These are phyloP conservation scores for Rhodotorula kratochvilovae DNA, from an alignment of 768 basidiomycete species.

Conservation along the genomic window DNA sequence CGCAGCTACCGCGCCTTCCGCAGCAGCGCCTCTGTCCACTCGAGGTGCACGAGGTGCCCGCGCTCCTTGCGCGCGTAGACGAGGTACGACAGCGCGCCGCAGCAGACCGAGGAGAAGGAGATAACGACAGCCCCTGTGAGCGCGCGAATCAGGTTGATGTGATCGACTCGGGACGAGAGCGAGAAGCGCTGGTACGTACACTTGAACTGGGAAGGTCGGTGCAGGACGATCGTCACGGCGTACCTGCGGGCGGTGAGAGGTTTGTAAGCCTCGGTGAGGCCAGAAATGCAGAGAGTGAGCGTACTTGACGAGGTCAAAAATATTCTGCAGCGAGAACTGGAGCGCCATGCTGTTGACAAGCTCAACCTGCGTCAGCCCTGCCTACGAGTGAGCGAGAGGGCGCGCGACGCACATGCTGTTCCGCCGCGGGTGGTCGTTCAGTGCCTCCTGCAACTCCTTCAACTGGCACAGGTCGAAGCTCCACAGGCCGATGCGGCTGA, in stretches of 20 bases:
- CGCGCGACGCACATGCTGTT: constrained; percentile 49
- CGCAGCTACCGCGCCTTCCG: neutral
- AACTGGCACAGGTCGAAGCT: constrained; percentile 57
- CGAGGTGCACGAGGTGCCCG: constrained; percentile 43
- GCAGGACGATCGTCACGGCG: constrained; percentile 48
- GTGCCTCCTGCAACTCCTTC: constrained; percentile 54
- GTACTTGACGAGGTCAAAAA: constrained; percentile 43
- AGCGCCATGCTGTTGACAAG: constrained; percentile 42
- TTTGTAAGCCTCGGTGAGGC: neutral
- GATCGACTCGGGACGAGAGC: neutral
- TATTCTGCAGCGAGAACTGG: constrained; percentile 50
- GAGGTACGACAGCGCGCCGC: constrained; percentile 38
- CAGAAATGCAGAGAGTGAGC: neutral
- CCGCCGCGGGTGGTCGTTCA: constrained; percentile 52
- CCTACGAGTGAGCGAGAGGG: neutral
- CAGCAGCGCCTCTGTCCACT: constrained; percentile 15
- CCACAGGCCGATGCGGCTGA: constrained; percentile 55
- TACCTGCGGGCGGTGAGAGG: constrained; percentile 42
- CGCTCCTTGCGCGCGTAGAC: constrained; percentile 40
- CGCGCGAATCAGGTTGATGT: constrained; percentile 45
- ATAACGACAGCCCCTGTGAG: constrained; percentile 47
- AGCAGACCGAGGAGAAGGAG: constrained; percentile 47
- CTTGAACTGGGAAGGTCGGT: constrained; percentile 43
- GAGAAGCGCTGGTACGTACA: constrained; percentile 1
- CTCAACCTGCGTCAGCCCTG: neutral